Evolutionary conservation across 352 stramenopile species (phyloP).

Genomic region (Pythium phragmitis): DNA sequence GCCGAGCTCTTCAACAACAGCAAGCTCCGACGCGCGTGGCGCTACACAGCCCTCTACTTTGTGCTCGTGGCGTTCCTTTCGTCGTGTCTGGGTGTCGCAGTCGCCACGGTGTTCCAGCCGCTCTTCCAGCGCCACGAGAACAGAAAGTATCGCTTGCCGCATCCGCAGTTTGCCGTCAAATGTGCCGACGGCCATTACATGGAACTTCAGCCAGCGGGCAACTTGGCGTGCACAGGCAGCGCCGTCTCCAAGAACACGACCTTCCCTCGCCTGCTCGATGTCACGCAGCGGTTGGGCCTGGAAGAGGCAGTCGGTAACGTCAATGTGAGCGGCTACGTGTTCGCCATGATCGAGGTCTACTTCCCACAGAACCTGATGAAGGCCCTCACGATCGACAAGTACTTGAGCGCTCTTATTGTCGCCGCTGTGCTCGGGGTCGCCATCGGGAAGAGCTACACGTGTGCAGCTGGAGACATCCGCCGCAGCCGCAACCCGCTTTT

Average conservation of each 20-base stretch:
- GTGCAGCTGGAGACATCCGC: slow-evolving; percentile 21
- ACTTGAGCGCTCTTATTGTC: slow-evolving; percentile 50
- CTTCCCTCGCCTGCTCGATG: slow-evolving; percentile 58
- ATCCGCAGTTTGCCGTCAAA: slow-evolving; percentile 56
- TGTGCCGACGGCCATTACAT: slow-evolving; percentile 54
- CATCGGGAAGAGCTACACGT: slow-evolving; percentile 45
- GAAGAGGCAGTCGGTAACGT: slow-evolving; percentile 43
- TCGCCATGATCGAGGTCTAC: slow-evolving; percentile 41
- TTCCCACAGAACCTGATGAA: slow-evolving; percentile 53
- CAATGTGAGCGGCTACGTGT: slow-evolving; percentile 43
- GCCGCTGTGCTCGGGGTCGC: slow-evolving; percentile 46
- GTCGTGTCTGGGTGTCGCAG: slow-evolving; percentile 25
- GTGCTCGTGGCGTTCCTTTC: slow-evolving; percentile 36
- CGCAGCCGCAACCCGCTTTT: slow-evolving; percentile 57
- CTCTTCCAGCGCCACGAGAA: slow-evolving; percentile 31
- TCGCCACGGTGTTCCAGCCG: slow-evolving; percentile 33
- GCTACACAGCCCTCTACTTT: slow-evolving; percentile 42
- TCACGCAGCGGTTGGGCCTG: slow-evolving; percentile 36
- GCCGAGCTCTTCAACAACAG: slow-evolving; percentile 45
- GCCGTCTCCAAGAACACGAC: slow-evolving; percentile 38
- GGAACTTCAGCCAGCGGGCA: slow-evolving; percentile 27
- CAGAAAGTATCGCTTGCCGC: slow-evolving; percentile 29
- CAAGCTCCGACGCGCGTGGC: slow-evolving; percentile 42
- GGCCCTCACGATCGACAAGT: slow-evolving; percentile 39
- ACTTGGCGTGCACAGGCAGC: slow-evolving; percentile 34